Conservation (phyloP, 2,329 filamentous ascomycete genomes). For the Epichloe sibirici region DNA sequence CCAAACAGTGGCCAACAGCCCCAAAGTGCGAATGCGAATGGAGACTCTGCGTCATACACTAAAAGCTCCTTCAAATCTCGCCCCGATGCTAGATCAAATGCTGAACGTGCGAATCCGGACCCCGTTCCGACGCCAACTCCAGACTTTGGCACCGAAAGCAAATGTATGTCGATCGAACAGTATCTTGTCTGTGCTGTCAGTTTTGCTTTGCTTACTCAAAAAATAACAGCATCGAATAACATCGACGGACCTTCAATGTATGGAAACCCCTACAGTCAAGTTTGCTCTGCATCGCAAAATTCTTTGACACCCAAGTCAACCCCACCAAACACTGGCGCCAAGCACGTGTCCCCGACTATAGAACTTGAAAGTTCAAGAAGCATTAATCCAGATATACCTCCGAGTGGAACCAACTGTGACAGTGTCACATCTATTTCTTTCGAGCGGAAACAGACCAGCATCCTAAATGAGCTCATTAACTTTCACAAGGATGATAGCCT, state of each 20-base stretch:
- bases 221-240: constrained; percentile 2
- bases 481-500: constrained; percentile 13
- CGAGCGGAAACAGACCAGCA: constrained; percentile 27
- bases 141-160: neutral
- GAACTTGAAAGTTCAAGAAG: constrained; percentile 7
- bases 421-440: constrained; percentile 21
- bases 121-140: neutral
- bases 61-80: constrained; percentile 3
- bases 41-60: neutral
- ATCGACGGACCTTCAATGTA: constrained; percentile 34
- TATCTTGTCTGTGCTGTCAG: neutral
- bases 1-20: neutral
- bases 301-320: constrained; percentile 8
- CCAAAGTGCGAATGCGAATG: neutral
- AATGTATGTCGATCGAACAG: neutral
- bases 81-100: constrained; percentile 2
- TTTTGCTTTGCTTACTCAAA: neutral
- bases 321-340: constrained; percentile 5
- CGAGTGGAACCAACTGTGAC: constrained; percentile 20
- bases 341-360: neutral
- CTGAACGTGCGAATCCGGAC: neutral
- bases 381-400: constrained; percentile 9
- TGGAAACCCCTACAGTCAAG: constrained; percentile 14
- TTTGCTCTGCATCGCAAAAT: neutral
- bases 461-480: constrained; percentile 26